These are phyloP conservation scores for Alternaria panax DNA, from an alignment of 2,329 filamentous ascomycete species.

Conservation along the genomic window DNA sequence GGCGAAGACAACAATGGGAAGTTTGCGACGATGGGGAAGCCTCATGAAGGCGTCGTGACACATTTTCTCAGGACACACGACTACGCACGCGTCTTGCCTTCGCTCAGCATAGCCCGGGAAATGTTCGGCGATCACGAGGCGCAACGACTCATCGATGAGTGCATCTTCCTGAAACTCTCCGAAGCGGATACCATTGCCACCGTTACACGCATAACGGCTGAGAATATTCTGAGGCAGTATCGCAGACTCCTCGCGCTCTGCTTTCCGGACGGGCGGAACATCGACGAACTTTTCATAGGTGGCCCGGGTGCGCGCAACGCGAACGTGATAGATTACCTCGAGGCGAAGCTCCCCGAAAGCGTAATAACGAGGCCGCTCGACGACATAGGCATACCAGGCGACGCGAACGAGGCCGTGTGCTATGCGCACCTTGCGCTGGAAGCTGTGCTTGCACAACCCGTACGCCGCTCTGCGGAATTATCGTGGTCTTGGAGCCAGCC, in stretches of 20 bases:
- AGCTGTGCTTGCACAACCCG: conserved; percentile 43
- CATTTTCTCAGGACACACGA: conserved; percentile 56
- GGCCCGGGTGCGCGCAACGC: conserved; percentile 66
- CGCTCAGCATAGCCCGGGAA: conserved; percentile 67
- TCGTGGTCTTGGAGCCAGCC: neutral
- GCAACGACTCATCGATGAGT: conserved; percentile 60
- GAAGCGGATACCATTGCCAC: conserved; percentile 65
- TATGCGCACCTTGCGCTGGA: conserved; percentile 70
- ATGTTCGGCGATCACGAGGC: conserved; percentile 66
- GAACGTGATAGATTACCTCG: conserved; percentile 64
- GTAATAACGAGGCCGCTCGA: conserved; percentile 62
- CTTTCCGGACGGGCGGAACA: conserved; percentile 43
- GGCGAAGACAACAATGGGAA: conserved; percentile 62
- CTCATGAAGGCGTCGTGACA: conserved; percentile 62
- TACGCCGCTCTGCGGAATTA: neutral
- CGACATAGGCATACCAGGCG: conserved; percentile 63
- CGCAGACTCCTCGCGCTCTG: conserved; percentile 56
- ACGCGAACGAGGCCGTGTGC: conserved; percentile 66
- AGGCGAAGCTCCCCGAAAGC: conserved; percentile 57
- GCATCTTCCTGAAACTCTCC: conserved; percentile 54
- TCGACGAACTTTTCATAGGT: conserved; percentile 68
- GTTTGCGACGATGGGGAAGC: conserved; percentile 58
- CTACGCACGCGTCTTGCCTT: conserved; percentile 61
- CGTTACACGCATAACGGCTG: conserved; percentile 65
- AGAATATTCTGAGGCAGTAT: conserved; percentile 63